phyloP scores from a whole-genome alignment of 2,329 filamentous ascomycete species.

The Teratosphaeria nubilosa region DNA sequence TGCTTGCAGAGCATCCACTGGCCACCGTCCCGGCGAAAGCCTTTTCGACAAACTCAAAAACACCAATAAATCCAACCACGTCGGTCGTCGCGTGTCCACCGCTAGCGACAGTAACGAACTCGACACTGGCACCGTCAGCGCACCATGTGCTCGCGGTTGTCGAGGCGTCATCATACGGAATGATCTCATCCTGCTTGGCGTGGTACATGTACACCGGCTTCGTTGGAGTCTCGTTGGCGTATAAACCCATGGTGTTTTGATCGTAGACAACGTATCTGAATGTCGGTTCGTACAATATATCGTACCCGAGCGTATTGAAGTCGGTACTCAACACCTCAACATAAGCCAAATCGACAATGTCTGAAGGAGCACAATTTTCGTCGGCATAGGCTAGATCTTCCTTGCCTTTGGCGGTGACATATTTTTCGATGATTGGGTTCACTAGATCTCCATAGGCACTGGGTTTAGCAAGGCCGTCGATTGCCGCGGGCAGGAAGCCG shows the following conservation, averaged over 20 bases:
- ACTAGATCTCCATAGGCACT: conserved; percentile 17
- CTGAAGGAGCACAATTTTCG: conserved; percentile 12
- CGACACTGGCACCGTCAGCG: conserved; percentile 15
- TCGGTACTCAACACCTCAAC: conserved; percentile 7
- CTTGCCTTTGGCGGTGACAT: conserved; percentile 14
- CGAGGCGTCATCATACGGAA: conserved; percentile 19
- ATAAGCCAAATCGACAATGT: conserved; percentile 16
- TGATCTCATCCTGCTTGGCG: conserved; percentile 19
- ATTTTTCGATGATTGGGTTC: conserved; percentile 8
- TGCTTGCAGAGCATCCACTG: conserved; percentile 13
- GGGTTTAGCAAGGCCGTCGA: conserved; percentile 14
- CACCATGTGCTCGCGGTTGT: conserved; percentile 19
- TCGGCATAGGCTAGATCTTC: conserved; percentile 9
- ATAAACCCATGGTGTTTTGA: conserved; percentile 15
- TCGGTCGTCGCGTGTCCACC: conserved; percentile 21
- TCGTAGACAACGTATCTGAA: conserved; percentile 9
- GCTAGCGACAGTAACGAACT: conserved; percentile 16
- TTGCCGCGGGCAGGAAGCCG: conserved; percentile 18
- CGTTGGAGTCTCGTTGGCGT: conserved; percentile 14
- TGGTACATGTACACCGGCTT: conserved; percentile 22
- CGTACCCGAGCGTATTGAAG: conserved; percentile 14
- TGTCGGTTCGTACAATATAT: conserved; percentile 15
- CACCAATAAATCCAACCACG: conserved; percentile 14
- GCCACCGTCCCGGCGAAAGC: conserved; percentile 16
- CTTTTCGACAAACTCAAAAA: conserved; percentile 14